Conservation (phyloP, 1,284 basidiomycete species). For the Vanrija pseudolonga region DNA sequence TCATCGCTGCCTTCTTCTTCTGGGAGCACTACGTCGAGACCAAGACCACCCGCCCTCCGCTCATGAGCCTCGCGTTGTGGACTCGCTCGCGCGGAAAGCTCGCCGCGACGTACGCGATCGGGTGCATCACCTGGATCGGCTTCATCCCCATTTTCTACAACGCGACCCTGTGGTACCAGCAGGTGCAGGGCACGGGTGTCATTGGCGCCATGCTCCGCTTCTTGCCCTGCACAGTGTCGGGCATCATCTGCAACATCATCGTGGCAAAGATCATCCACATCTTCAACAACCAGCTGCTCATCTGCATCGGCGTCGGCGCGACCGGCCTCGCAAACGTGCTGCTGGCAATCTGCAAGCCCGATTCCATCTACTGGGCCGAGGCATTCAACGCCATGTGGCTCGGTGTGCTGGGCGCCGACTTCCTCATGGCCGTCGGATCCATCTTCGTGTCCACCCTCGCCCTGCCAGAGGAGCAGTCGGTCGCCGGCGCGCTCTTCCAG, state of each 20-base stretch:
- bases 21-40: constrained; percentile 64
- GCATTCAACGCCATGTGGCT: constrained; percentile 73
- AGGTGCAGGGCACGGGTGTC: constrained; percentile 32
- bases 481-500: constrained; percentile 62
- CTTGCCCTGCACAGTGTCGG: constrained; percentile 69
- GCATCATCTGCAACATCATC: constrained; percentile 60
- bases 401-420: constrained; percentile 71
- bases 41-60: constrained; percentile 54
- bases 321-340: constrained; percentile 61
- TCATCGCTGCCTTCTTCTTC: constrained; percentile 60
- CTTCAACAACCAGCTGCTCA: constrained; percentile 37
- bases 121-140: constrained; percentile 65
- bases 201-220: constrained; percentile 71
- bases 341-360: constrained; percentile 65
- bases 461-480: constrained; percentile 68
- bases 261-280: constrained; percentile 43
- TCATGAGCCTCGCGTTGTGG: constrained; percentile 72
- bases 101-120: constrained; percentile 62
- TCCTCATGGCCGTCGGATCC: constrained; percentile 69
- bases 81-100: constrained; percentile 62
- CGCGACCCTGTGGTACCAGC: constrained; percentile 40
- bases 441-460: constrained; percentile 72
- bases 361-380: constrained; percentile 68
- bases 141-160: constrained; percentile 52
- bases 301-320: constrained; percentile 62